These are phyloP conservation scores for Fusarium caatingaense DNA, from an alignment of 2,329 filamentous ascomycete species.

Conservation along the genomic window DNA sequence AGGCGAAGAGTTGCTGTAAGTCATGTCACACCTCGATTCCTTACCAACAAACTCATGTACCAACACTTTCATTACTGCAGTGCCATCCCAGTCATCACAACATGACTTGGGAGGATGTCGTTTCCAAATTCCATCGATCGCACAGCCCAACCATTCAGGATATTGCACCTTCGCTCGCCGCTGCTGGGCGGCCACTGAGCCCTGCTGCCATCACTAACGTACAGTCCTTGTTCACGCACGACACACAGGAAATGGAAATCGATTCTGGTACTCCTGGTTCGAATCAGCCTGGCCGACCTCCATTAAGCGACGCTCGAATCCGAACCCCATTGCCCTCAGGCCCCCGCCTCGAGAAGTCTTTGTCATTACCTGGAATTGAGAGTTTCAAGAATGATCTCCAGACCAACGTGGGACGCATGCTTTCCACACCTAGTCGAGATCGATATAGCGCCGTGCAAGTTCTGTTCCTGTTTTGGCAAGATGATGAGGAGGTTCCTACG, in stretches of 20 bases:
- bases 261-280: conserved; percentile 53
- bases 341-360: conserved; percentile 64
- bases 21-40: conserved; percentile 30
- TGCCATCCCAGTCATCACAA: conserved; percentile 70
- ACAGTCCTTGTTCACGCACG: conserved; percentile 56
- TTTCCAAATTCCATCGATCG: conserved; percentile 64
- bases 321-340: conserved; percentile 68
- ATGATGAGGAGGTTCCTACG: conserved; percentile 59
- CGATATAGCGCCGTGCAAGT: conserved; percentile 65
- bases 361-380: conserved; percentile 63
- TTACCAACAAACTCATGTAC: conserved; percentile 26
- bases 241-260: conserved; percentile 67
- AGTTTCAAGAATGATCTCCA: conserved; percentile 65
- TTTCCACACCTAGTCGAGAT: conserved; percentile 62
- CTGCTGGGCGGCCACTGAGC: conserved; percentile 59
- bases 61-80: conserved; percentile 50
- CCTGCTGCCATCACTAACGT: conserved; percentile 55
- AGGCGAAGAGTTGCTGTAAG: conserved; percentile 69
- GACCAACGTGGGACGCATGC: conserved; percentile 60
- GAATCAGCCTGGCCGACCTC: conserved; percentile 53
- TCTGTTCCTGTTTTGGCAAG: conserved; percentile 68
- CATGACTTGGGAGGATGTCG: conserved; percentile 70
- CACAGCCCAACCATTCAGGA: conserved; percentile 64
- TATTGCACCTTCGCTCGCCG: conserved; percentile 56
- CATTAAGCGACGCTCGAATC: conserved; percentile 61